These are phyloP conservation scores for Alternaria burnsii DNA, from an alignment of 2,329 filamentous ascomycete species.

Conservation along the genomic window DNA sequence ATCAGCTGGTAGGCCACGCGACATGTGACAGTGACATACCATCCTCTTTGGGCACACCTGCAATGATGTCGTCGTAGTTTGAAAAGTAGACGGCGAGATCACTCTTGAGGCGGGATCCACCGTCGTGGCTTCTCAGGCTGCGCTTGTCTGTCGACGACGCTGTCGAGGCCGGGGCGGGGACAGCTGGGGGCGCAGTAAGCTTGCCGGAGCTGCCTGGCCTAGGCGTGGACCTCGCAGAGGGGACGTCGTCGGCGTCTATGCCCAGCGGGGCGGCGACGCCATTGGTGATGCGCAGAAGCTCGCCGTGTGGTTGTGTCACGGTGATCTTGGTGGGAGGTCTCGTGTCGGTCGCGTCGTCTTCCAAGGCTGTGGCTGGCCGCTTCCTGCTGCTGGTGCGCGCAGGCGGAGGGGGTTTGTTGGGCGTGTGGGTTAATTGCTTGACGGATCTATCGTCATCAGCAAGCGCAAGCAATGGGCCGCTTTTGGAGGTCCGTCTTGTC, in stretches of 20 bases:
- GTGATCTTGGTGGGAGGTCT: constrained; percentile 55
- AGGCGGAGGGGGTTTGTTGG: constrained; percentile 27
- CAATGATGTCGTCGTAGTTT: constrained; percentile 93
- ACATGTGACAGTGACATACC: constrained; percentile 61
- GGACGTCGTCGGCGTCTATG: constrained; percentile 44
- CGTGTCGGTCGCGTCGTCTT: constrained; percentile 36
- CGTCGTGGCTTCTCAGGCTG: constrained; percentile 85
- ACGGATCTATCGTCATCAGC: constrained; percentile 32
- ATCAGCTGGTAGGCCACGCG: constrained; percentile 23
- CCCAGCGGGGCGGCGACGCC: constrained; percentile 50
- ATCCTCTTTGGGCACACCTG: constrained; percentile 79
- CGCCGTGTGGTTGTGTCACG: constrained; percentile 54
- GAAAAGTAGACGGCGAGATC: constrained; percentile 90
- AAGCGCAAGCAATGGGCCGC: constrained; percentile 33
- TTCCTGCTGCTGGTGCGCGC: constrained; percentile 41
- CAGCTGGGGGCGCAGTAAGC: constrained; percentile 27
- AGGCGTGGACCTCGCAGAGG: constrained; percentile 44
- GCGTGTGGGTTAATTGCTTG: constrained; percentile 18
- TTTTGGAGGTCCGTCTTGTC: constrained; percentile 41
- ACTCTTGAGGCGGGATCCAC: constrained; percentile 84
- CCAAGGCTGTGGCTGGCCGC: constrained; percentile 38
- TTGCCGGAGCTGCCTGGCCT: constrained; percentile 37
- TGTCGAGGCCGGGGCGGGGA: constrained; percentile 30
- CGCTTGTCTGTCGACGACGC: constrained; percentile 65
- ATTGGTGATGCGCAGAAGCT: constrained; percentile 54